phyloP scores from a whole-genome alignment of 202 grass and related monocot species.

The Panicum hallii region DNA sequence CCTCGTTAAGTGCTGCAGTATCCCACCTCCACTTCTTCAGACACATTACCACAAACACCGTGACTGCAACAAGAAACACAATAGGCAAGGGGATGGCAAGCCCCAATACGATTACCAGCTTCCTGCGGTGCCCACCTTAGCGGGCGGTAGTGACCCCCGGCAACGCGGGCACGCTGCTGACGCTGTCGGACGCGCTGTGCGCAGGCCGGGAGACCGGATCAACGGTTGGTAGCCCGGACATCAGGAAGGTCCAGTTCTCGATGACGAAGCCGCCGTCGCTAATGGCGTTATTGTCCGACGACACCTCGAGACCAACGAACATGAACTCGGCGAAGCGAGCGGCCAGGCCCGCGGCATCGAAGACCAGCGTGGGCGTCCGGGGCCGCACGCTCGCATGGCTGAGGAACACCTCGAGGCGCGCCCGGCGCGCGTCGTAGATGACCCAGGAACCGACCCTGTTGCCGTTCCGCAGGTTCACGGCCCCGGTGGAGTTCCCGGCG shows the following conservation, averaged over 20 bases:
- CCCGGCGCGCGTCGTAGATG: conserved; percentile 21
- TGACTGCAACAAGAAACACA: conserved; percentile 32
- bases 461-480: conserved; percentile 18
- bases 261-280: conserved; percentile 40
- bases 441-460: conserved; percentile 43
- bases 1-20: conserved; percentile 7
- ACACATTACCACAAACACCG: conserved; percentile 51
- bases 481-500: conserved; percentile 6
- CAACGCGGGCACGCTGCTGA: conserved; percentile 9
- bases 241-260: conserved; percentile 58
- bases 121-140: conserved; percentile 14
- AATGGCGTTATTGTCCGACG: conserved; percentile 16
- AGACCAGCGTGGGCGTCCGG: conserved; percentile 12
- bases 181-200: conserved; percentile 36
- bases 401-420: conserved; percentile 46
- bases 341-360: conserved; percentile 5
- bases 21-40: conserved; percentile 35
- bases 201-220: not conserved
- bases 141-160: not conserved
- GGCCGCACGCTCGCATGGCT: conserved; percentile 44
- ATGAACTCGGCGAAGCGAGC: conserved; percentile 47
- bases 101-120: conserved; percentile 17
- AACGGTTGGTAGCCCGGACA: conserved; percentile 24
- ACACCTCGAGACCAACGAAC: conserved; percentile 55
- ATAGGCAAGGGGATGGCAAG: conserved; percentile 36